A percentile compares a stretch with the other conserved stretches of the same genome.
These are phyloP conservation scores for Trichoderma parareesei DNA, from an alignment of 495 filamentous ascomycete genomes.

Conservation along the genomic window DNA sequence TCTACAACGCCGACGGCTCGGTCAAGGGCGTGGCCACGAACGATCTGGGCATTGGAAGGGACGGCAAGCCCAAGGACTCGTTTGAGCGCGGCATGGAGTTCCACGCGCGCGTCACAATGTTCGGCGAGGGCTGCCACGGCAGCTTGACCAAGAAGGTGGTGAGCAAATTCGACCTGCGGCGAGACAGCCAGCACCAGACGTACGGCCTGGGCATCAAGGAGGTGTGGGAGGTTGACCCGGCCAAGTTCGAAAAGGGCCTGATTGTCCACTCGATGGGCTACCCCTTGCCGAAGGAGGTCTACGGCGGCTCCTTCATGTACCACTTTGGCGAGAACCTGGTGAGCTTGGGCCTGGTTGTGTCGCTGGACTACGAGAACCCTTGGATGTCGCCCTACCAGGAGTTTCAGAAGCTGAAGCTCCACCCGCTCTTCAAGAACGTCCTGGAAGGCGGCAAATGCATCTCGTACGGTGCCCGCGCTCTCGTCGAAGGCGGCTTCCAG, in stretches of 20 bases:
- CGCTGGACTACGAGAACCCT: constrained; percentile 92
- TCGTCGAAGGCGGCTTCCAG: constrained; percentile 96
- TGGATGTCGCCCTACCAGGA: constrained; percentile 94
- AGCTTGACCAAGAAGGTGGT: constrained; percentile 92
- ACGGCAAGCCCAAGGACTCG: constrained; percentile 78
- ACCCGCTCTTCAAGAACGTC: constrained; percentile 73
- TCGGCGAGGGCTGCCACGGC: constrained; percentile 93
- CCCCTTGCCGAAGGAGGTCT: constrained; percentile 79
- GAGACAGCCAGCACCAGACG: constrained; percentile 86
- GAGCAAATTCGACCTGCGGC: constrained; percentile 87
- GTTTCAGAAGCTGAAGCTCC: constrained; percentile 98
- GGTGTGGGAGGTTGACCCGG: constrained; percentile 91
- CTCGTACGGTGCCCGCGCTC: constrained; percentile 86
- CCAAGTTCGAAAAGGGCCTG: constrained; percentile 83
- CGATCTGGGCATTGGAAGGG: constrained; percentile 74
- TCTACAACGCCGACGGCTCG: constrained; percentile 78
- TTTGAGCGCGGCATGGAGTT: constrained; percentile 99
- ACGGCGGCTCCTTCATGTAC: constrained; percentile 97
- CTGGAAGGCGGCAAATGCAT: constrained; percentile 95
- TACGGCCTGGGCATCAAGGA: constrained; percentile 94
- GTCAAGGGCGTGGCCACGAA: constrained; percentile 96
- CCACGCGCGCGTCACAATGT: constrained; percentile 86
- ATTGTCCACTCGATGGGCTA: constrained; percentile 91
- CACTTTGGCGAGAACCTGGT: constrained; percentile 98
- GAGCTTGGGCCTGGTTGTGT: constrained; percentile 86